Evolutionary conservation across 208 protist species (phyloP).

Genomic region (Crithidia brevicula): DNA sequence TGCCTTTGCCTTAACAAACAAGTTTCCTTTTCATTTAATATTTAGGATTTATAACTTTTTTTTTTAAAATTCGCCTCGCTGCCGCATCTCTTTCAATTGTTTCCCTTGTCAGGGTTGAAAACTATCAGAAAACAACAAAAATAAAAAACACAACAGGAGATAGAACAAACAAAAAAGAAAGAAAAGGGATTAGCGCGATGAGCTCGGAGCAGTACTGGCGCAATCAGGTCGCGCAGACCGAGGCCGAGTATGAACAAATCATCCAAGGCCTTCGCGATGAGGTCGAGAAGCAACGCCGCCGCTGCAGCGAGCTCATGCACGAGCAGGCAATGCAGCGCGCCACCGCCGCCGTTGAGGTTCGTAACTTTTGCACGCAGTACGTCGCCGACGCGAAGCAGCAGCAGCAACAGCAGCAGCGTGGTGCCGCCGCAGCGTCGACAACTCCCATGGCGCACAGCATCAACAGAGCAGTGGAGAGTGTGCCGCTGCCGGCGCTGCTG

Average conservation of each 20-base stretch:
- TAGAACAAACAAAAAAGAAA: slow-evolving; percentile 23
- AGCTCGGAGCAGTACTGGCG: slow-evolving; percentile 72
- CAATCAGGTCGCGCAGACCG: slow-evolving; percentile 34
- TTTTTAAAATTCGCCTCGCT: no score
- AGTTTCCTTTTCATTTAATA: no score
- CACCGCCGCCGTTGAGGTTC: slow-evolving; percentile 68
- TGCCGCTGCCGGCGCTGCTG: slow-evolving; percentile 58
- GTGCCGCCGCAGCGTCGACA: neutral
- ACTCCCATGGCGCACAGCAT: no score
- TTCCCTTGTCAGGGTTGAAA: no score
- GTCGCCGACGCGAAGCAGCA: slow-evolving; percentile 21
- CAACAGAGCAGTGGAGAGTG: no score
- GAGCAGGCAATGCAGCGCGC: slow-evolving; percentile 70
- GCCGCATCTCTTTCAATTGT: no score
- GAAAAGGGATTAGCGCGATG: slow-evolving; percentile 32
- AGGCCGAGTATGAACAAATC: slow-evolving; percentile 63
- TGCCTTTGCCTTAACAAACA: no score
- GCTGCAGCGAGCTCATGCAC: slow-evolving; percentile 68
- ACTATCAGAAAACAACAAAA: neutral
- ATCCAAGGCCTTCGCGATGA: slow-evolving; percentile 70
- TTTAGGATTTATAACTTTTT: no score
- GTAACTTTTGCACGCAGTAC: slow-evolving; percentile 71
- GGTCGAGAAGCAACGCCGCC: slow-evolving; percentile 64
- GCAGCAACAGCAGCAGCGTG: slow-evolving; percentile 16
- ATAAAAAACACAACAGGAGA: neutral